These are phyloP conservation scores for Ciborinia camelliae DNA, from an alignment of 2,329 filamentous ascomycete species.

Conservation along the genomic window DNA sequence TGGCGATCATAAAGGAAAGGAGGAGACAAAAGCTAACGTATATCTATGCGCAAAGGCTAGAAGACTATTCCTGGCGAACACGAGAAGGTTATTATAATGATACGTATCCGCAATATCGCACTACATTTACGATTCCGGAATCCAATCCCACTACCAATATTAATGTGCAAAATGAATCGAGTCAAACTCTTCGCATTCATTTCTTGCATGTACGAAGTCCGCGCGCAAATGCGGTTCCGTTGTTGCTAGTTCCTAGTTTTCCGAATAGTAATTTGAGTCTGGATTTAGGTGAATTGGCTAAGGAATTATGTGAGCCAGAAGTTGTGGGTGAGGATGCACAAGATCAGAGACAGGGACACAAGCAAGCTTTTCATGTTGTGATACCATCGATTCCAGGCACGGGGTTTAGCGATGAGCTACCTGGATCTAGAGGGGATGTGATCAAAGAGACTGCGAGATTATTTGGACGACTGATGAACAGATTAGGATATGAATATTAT, in stretches of 20 bases:
- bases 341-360: background rate
- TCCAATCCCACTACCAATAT: background rate
- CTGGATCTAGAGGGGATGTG: slow-evolving; percentile 28
- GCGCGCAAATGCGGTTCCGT: slow-evolving; percentile 53
- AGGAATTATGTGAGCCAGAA: slow-evolving; percentile 12
- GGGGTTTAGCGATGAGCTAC: slow-evolving; percentile 63
- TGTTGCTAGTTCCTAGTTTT: slow-evolving; percentile 64
- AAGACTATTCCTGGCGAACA: slow-evolving; percentile 61
- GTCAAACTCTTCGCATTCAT: slow-evolving; percentile 52
- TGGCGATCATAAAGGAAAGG: background rate
- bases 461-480: slow-evolving; percentile 57
- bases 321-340: background rate
- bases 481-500: slow-evolving; percentile 57
- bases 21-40: background rate
- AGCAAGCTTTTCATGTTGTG: slow-evolving; percentile 61
- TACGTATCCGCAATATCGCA: slow-evolving; percentile 61
- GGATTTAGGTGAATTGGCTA: background rate
- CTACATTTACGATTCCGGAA: slow-evolving; percentile 31
- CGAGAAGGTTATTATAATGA: slow-evolving; percentile 57
- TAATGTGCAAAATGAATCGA: background rate
- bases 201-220: slow-evolving; percentile 60
- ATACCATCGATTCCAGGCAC: slow-evolving; percentile 63
- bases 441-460: slow-evolving; percentile 54
- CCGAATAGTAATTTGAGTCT: slow-evolving; percentile 62
- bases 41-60: slow-evolving; percentile 48